phyloP scores from a whole-genome alignment of 2,329 filamentous ascomycete genomes.

The Phyllosticta capitalensis region DNA sequence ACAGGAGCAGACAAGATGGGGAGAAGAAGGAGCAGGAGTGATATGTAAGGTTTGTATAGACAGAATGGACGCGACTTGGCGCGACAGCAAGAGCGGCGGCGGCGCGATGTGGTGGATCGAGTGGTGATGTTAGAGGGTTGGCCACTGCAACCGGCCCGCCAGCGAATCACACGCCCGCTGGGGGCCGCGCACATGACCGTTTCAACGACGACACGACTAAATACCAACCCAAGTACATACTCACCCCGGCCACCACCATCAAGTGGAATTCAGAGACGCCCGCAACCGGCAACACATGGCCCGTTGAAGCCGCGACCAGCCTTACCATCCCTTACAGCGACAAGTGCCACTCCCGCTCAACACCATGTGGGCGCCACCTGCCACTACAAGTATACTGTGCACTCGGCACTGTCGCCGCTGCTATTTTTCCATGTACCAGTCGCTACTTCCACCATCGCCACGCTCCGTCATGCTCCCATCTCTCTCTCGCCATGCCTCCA shows the following conservation, averaged over 20 bases:
- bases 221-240: neutral
- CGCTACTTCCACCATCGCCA: neutral
- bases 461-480: neutral
- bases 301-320: too few relatives aligned
- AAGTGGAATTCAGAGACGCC: too few relatives aligned
- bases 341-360: neutral
- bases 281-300: too few relatives aligned
- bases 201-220: neutral
- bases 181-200: neutral
- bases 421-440: too few relatives aligned
- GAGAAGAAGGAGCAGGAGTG: neutral
- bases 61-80: neutral
- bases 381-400: too few relatives aligned
- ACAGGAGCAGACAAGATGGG: neutral
- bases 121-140: neutral
- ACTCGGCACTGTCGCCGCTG: too few relatives aligned
- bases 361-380: neutral
- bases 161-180: neutral
- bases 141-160: neutral
- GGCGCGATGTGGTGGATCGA: neutral
- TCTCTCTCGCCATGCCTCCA: conserved; percentile 1
- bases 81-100: too few relatives aligned
- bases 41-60: neutral
- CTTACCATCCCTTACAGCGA: too few relatives aligned
- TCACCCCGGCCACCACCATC: too few relatives aligned